These are phyloP conservation scores for Bretschneidera sinensis DNA, from an alignment of 345 rosid species.

Conservation along the genomic window DNA sequence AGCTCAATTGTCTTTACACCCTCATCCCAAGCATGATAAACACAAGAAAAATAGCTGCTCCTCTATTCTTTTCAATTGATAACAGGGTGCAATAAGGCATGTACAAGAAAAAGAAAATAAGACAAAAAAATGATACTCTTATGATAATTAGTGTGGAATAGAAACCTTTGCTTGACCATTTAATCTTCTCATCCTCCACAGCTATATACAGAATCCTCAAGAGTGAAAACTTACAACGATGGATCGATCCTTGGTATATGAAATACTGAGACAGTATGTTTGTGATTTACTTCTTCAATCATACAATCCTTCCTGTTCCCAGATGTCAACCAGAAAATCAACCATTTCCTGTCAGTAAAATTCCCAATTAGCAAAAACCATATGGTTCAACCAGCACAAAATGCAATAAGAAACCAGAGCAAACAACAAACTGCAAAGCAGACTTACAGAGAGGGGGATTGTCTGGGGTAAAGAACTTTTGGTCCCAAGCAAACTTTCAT, in stretches of 20 bases:
- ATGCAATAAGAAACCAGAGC: neutral
- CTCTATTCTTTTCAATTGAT: neutral
- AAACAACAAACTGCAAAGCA: neutral
- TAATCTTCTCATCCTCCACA: conserved; percentile 2
- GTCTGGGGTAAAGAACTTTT: conserved; percentile 42
- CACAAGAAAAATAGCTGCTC: no score
- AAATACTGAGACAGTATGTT: neutral
- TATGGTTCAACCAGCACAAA: neutral
- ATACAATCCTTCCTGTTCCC: conserved; percentile 52
- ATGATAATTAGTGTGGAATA: neutral
- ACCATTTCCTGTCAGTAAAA: conserved; percentile 48
- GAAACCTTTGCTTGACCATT: conserved; percentile 2
- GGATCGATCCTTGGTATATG: neutral
- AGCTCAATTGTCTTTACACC: neutral
- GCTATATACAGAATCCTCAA: conserved; percentile 16
- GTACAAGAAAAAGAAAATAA: neutral
- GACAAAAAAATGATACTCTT: neutral
- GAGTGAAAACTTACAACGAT: neutral
- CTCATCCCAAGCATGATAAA: neutral
- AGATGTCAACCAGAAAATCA: conserved; percentile 48
- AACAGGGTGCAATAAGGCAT: no score
- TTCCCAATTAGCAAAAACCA: neutral
- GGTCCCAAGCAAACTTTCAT: conserved; percentile 49
- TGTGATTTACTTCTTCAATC: conserved; percentile 23
- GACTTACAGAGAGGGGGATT: conserved; percentile 58